Percentiles rank a stretch among this genome's conserved stretches.
These are phyloP conservation scores for Penicillium silybi DNA, from an alignment of 495 filamentous ascomycete genomes.

Conservation along the genomic window DNA sequence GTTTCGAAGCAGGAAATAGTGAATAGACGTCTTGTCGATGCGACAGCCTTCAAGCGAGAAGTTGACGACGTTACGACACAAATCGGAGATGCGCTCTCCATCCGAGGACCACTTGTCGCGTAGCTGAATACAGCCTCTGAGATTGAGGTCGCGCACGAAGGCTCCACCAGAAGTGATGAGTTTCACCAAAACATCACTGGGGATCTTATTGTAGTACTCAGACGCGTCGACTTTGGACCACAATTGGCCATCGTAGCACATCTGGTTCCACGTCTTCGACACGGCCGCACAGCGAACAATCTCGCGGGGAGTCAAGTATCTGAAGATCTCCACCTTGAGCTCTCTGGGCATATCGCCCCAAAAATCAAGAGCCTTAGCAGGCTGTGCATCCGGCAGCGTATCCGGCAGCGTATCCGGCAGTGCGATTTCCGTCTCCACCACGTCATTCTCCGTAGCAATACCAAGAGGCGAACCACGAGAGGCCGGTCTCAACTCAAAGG, in stretches of 20 bases:
- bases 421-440: slow-evolving; percentile 27
- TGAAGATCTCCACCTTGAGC: slow-evolving; percentile 72
- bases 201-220: slow-evolving; percentile 82
- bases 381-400: slow-evolving; percentile 2
- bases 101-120: slow-evolving; percentile 73
- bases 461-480: slow-evolving; percentile 36
- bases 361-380: slow-evolving; percentile 59
- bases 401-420: slow-evolving; percentile 1
- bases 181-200: slow-evolving; percentile 75
- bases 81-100: slow-evolving; percentile 61
- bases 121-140: slow-evolving; percentile 73
- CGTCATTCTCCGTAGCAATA: slow-evolving; percentile 25
- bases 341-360: slow-evolving; percentile 81
- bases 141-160: slow-evolving; percentile 86
- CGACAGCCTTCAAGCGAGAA: slow-evolving; percentile 85
- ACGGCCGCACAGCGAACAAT: slow-evolving; percentile 77
- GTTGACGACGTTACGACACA: slow-evolving; percentile 81
- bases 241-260: slow-evolving; percentile 93
- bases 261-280: slow-evolving; percentile 73
- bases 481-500: slow-evolving; percentile 55
- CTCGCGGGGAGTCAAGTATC: slow-evolving; percentile 73
- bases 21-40: slow-evolving; percentile 74
- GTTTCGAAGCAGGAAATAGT: slow-evolving; percentile 77
- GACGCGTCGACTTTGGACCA: slow-evolving; percentile 84
- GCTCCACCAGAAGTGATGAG: slow-evolving; percentile 82